These are phyloP conservation scores for Leonotis leonurus DNA, from an alignment of 257 asterid species.

Conservation along the genomic window DNA sequence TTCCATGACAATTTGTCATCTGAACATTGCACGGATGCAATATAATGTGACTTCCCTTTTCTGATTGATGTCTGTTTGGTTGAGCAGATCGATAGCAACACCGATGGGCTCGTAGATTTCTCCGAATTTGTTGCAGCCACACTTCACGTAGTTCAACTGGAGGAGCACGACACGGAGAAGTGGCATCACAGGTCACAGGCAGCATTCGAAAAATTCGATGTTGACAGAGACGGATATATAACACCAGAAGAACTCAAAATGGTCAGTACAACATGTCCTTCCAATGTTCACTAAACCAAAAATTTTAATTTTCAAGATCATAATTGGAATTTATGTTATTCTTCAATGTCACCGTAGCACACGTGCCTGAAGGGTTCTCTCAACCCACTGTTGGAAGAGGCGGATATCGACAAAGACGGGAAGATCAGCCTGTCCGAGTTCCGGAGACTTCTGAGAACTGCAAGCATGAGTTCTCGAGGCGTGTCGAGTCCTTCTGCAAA, in stretches of 20 bases:
- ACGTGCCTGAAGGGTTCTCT: constrained; percentile 73
- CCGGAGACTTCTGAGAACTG: constrained; percentile 88
- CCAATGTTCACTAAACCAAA: too few species aligned
- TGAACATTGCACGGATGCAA: not conserved
- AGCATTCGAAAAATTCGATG: constrained; percentile 91
- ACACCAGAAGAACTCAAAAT: constrained; percentile 86
- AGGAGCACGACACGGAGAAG: constrained; percentile 75
- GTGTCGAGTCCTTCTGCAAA: too few species aligned
- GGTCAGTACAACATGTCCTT: constrained; percentile 42
- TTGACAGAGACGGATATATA: constrained; percentile 84
- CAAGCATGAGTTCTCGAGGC: constrained; percentile 64
- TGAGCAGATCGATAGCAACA: constrained; percentile 86
- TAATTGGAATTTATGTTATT: not conserved
- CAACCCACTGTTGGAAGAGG: constrained; percentile 89
- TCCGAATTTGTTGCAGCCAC: constrained; percentile 96
- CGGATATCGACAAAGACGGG: constrained; percentile 94
- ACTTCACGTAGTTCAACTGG: constrained; percentile 83
- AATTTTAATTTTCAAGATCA: too few species aligned
- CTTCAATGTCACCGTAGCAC: constrained; percentile 41
- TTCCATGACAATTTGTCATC: too few species aligned
- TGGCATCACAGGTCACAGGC: constrained; percentile 81
- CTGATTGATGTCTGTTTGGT: constrained; percentile 12
- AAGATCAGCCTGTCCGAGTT: constrained; percentile 85
- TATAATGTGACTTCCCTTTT: not conserved
- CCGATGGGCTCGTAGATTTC: constrained; percentile 96